A percentile compares a stretch with the other conserved stretches of the same genome.
Evolutionary conservation across 192 early-diverging fungal genomes (phyloP).

Genomic region (Coemansia javaensis): DNA sequence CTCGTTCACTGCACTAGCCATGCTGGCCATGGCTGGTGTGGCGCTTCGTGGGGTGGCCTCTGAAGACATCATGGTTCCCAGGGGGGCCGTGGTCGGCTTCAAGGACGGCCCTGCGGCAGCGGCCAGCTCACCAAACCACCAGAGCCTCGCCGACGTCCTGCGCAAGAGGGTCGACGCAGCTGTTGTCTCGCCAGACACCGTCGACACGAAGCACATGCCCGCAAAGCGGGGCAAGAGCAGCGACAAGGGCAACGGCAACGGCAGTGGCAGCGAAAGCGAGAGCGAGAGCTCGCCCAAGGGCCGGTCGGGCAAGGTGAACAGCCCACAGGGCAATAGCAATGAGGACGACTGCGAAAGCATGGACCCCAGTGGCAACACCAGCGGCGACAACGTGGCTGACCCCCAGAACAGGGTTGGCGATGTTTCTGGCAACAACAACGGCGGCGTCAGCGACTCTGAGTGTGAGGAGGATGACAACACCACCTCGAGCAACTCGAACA

Average conservation of each 20-base stretch:
- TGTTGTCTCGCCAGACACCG: background rate
- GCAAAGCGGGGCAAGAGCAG: background rate
- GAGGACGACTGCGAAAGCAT: background rate
- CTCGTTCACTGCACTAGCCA: background rate
- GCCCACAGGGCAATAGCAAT: too few relatives aligned
- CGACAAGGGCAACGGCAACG: background rate
- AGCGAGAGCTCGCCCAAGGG: background rate
- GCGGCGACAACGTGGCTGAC: background rate
- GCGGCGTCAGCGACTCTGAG: too few relatives aligned
- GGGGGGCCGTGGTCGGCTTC: background rate
- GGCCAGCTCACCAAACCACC: too few relatives aligned
- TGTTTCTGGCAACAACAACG: background rate
- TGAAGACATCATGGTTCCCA: too few relatives aligned
- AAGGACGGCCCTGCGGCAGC: background rate
- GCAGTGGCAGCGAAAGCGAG: background rate
- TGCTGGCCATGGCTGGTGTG: conserved; percentile 5
- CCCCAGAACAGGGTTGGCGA: background rate
- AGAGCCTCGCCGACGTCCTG: too few relatives aligned
- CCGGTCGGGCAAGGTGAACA: background rate
- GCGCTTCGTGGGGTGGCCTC: background rate
- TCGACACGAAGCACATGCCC: background rate
- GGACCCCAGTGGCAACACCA: background rate
- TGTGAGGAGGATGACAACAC: too few relatives aligned
- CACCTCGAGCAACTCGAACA: background rate
- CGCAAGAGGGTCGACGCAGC: background rate